Percentiles rank a stretch among this genome's conserved stretches.
Conservation (phyloP, 2,329 filamentous ascomycete species). For the Alternaria metachromatica region DNA sequence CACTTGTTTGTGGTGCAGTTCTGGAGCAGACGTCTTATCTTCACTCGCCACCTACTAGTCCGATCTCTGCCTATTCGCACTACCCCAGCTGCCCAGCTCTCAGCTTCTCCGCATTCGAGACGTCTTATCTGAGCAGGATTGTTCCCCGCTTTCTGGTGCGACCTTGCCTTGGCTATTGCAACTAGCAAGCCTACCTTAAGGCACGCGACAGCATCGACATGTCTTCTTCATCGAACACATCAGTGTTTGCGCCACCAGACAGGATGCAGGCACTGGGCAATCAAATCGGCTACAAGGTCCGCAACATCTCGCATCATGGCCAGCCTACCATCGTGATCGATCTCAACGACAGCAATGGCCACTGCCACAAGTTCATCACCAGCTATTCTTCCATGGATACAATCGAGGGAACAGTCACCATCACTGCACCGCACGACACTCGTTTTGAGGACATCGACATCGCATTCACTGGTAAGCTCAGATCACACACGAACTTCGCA, state of each 20-base stretch:
- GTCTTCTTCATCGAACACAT: constrained; percentile 27
- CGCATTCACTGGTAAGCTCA: constrained; percentile 60
- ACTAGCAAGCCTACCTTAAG: constrained; percentile 9
- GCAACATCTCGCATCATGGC: constrained; percentile 40
- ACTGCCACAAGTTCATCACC: constrained; percentile 45
- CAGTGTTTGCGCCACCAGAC: constrained; percentile 27
- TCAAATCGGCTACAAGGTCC: constrained; percentile 44
- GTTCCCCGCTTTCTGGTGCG: constrained; percentile 12
- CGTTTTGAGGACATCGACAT: constrained; percentile 66
- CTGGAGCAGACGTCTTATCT: constrained; percentile 7
- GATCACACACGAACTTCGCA: not conserved
- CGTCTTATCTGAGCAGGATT: constrained; percentile 14
- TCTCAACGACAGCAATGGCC: constrained; percentile 44
- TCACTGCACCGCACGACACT: constrained; percentile 60
- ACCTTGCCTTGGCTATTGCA: constrained; percentile 14
- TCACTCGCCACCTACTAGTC: constrained; percentile 8
- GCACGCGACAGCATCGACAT: constrained; percentile 23
- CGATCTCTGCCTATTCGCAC: not conserved
- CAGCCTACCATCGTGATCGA: constrained; percentile 54
- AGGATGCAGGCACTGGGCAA: constrained; percentile 41
- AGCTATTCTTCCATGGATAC: constrained; percentile 65
- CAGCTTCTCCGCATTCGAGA: constrained; percentile 30
- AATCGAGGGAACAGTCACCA: constrained; percentile 61
- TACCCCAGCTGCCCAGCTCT: constrained; percentile 13
- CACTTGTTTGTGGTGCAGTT: not conserved